Evolutionary conservation across 2,329 filamentous ascomycete genomes (phyloP), one percentile per base, ranked within the genome.

Genomic region (Alternaria tenuissima): DNA sequence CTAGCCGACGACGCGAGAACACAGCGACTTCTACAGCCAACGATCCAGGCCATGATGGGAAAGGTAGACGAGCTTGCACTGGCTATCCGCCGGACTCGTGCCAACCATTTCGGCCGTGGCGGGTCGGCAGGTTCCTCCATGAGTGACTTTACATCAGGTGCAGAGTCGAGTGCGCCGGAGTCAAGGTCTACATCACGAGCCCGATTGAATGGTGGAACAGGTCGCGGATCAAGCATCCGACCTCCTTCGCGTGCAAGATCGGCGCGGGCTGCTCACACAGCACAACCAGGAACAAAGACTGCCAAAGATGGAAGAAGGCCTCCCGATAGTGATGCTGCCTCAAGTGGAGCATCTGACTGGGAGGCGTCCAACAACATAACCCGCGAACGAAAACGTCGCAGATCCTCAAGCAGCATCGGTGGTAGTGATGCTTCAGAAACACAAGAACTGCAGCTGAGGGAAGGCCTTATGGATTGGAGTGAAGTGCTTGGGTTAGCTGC

Each of bases 401-500:
- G 57, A 48, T 67, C 68, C 14, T 59, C 32, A 34, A 65, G 57
- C 34, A 63, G 51, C 7, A 28, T 48, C 24, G 56, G 55, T 8
- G 62, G 52, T 22, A 60, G 68, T 2, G 57, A 60, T 22, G 32
- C 44, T 18, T 66, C 64, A 14, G 66, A 30, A 24, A 58, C 42
- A 12, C 61, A 61, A 24, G 64, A 70, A 43, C 47, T 60, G 44
- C 54, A 53, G 24, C 39, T 28, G 20, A 62, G 68, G 39, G 58
- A 57, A 34, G 66, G 70, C 14, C 62, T 76, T 7, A 66, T 77
- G 22, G 91, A 96, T 79, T 98, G 94, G 94, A 91, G 88, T 66
- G 92, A 96, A 66, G 86, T 97, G 1, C 80, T 97, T 28, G 91
- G 91, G 0, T 84, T 93, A 1, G 94, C 94, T 3, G 86, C 91